phyloP scores from a whole-genome alignment of 345 rosid genomes.

The Rhizophora apiculata region DNA sequence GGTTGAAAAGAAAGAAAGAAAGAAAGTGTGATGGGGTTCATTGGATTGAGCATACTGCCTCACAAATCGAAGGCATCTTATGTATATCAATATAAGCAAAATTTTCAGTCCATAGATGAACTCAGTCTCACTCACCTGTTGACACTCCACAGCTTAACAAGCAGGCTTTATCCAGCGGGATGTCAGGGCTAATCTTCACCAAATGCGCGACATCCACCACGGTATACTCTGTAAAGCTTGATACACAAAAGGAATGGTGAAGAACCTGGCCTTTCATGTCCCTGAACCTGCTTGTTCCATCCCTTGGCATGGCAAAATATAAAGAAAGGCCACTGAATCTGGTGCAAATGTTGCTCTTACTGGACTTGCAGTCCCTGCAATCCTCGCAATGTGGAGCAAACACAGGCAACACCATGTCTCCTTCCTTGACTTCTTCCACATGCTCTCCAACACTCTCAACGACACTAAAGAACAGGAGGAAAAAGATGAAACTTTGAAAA shows the following conservation, averaged over 20 bases:
- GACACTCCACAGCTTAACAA: conserved; percentile 62
- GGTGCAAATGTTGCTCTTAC: conserved; percentile 50
- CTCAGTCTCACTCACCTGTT: conserved; percentile 35
- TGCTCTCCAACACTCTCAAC: conserved; percentile 73
- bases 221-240: conserved; percentile 68
- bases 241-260: conserved; percentile 48
- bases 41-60: no score
- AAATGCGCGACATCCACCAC: conserved; percentile 59
- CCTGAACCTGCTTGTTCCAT: conserved; percentile 51
- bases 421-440: conserved; percentile 51
- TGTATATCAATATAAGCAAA: no score
- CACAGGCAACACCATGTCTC: conserved; percentile 60
- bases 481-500: neutral
- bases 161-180: conserved; percentile 51
- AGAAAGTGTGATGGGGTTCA: no score
- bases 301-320: conserved; percentile 37
- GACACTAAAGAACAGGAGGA: conserved; percentile 29
- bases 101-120: no score
- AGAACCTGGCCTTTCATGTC: conserved; percentile 49
- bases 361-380: conserved; percentile 52
- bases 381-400: conserved; percentile 51
- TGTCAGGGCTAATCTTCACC: conserved; percentile 38
- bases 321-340: conserved; percentile 3
- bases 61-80: no score
- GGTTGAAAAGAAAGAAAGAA: no score